These are phyloP conservation scores for Lizonia empirigonia DNA, from an alignment of 2,329 filamentous ascomycete species.

Conservation along the genomic window DNA sequence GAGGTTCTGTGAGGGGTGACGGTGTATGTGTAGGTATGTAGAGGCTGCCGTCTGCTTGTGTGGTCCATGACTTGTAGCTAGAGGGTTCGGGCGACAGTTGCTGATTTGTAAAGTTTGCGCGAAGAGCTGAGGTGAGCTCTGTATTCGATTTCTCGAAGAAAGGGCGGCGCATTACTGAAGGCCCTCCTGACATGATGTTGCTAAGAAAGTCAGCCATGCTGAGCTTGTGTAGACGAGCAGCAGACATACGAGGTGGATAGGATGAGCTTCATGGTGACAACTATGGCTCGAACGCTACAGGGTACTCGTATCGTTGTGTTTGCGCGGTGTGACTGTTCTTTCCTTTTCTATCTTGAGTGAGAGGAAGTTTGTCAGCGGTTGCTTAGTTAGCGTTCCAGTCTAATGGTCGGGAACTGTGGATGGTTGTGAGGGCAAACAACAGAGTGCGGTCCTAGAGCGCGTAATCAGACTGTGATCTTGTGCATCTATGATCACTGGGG, in stretches of 20 bases:
- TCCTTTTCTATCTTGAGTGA: not conserved
- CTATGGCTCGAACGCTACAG: not conserved
- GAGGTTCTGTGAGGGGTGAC: slow-evolving; percentile 77
- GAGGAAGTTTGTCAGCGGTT: slow-evolving; percentile 15
- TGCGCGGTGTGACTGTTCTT: not conserved
- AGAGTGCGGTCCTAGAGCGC: too few species aligned
- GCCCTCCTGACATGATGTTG: slow-evolving; percentile 85
- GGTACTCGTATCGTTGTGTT: not conserved
- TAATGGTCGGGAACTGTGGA: not conserved
- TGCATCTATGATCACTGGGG: not conserved
- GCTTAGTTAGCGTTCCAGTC: slow-evolving; percentile 10
- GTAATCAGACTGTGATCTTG: too few species aligned
- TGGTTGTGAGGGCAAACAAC: too few species aligned
- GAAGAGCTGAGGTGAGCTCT: slow-evolving; percentile 87
- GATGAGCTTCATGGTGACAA: slow-evolving; percentile 73
- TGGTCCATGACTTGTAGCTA: slow-evolving; percentile 69
- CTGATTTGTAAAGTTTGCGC: slow-evolving; percentile 78
- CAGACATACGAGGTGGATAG: slow-evolving; percentile 81
- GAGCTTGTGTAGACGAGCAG: not conserved
- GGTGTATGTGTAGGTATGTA: slow-evolving; percentile 77
- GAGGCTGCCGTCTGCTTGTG: slow-evolving; percentile 56
- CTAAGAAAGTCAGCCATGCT: slow-evolving; percentile 57
- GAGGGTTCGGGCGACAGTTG: slow-evolving; percentile 62
- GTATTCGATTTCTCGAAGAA: slow-evolving; percentile 84
- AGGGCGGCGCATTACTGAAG: slow-evolving; percentile 81